Evolutionary conservation across 208 protist genomes (phyloP), one percentile per base, ranked within the genome.

Genomic region (Wallacemonas sp.): DNA sequence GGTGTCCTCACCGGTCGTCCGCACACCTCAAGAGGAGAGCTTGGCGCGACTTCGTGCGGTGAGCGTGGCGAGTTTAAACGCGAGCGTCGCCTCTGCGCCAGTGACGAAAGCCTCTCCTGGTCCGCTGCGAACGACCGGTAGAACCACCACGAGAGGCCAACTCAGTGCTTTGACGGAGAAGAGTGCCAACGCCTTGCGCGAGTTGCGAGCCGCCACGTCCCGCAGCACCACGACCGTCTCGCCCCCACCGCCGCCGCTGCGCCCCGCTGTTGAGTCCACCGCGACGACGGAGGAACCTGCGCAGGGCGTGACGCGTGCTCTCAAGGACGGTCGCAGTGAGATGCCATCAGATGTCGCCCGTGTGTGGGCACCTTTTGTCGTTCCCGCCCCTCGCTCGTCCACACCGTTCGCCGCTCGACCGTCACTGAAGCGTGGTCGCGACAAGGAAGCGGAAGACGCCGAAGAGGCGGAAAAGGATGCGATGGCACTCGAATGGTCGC

Each of bases 341-440:
- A 5, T 5, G 19, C 17, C 44, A n/a, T 22, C 44, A 5, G 44
- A 5, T 19, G 44, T 19, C n/a, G n/a, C n/a, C n/a, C n/a, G n/a
- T n/a, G n/a, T n/a, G n/a, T n/a, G n/a, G 44, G 9, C 44, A 19
- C 44, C 9, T 22, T 58, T 39, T 0, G 14, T 21, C 30, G 41
- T 58, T 21, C 51, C 51, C 51, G 51, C 51, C 4, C 51, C 51
- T 15, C 51, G 51, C 28, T 58, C 51, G 17, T 8, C 51, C 51
- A 21, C 51, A 15, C 0, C 51, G 30, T 21, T n/a, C 31, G 22
- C 26, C 26, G 46, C 51, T 26, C 30, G 31, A 31, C 28, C 31
- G 17, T 9, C 44, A 22, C 19, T 22, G 19, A 49, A 49, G 44
- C 44, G 44, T 22, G 17, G 17, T 9, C 44, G 44, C 17, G 44